Percentiles rank a stretch among this genome's conserved stretches.
Evolutionary conservation across 345 rosid genomes (phyloP).

Genomic region (Geranium rotundifolium): DNA sequence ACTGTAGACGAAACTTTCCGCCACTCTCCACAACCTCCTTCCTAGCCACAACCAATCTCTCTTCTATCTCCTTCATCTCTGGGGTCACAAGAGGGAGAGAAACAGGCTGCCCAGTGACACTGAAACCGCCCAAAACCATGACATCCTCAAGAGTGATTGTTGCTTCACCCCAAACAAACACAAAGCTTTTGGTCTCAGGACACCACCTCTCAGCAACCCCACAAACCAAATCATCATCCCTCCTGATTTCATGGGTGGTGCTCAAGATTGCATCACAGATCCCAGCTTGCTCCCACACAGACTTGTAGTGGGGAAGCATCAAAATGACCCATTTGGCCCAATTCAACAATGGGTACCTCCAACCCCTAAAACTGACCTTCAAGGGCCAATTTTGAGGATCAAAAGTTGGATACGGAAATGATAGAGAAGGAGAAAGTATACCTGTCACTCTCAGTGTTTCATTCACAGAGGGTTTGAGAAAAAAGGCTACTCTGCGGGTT

Average conservation of each 20-base stretch:
- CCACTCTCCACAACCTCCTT: conserved; percentile 8
- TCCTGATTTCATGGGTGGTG: conserved; percentile 21
- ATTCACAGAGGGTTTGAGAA: conserved; percentile 18
- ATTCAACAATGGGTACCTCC: conserved; percentile 17
- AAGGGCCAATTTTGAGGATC: conserved; percentile 17
- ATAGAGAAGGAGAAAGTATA: conserved; percentile 14
- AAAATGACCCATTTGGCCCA: conserved; percentile 36
- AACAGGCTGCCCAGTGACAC: conserved; percentile 33
- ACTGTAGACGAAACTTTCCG: conserved; percentile 13
- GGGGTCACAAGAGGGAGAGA: conserved; percentile 14
- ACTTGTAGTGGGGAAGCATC: conserved; percentile 21
- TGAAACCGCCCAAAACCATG: conserved; percentile 28
- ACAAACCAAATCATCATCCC: conserved; percentile 21
- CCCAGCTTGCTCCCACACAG: conserved; percentile 34
- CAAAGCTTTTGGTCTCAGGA: too few relatives aligned
- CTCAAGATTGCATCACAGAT: conserved; percentile 32
- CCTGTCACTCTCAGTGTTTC: conserved; percentile 8
- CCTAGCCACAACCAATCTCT: conserved; percentile 15
- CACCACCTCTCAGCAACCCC: too few relatives aligned
- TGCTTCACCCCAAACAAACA: too few relatives aligned
- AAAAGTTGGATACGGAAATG: not conserved
- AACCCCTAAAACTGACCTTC: conserved; percentile 18
- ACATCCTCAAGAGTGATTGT: too few relatives aligned
- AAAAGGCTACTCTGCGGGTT: conserved; percentile 23
- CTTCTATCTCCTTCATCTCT: conserved; percentile 15